Evolutionary conservation across 352 stramenopile genomes (phyloP).

Genomic region (Phytophthora foliorum): DNA sequence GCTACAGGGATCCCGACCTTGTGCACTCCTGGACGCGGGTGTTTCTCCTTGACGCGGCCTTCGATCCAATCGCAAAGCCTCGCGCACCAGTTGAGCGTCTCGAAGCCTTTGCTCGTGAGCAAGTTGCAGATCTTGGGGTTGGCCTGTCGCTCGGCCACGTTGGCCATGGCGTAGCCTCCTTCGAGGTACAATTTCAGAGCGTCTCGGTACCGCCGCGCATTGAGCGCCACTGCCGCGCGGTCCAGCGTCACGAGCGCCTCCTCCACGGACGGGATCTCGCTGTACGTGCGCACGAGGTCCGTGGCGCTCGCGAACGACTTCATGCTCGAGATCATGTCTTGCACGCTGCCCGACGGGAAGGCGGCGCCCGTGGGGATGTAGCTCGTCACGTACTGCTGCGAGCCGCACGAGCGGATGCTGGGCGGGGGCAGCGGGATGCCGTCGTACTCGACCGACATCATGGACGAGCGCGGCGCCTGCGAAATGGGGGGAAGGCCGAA

Average conservation of each 20-base stretch:
- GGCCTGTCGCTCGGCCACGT: slow-evolving; percentile 79
- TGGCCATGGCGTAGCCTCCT: slow-evolving; percentile 86
- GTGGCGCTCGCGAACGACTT: slow-evolving; percentile 81
- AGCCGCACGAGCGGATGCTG: slow-evolving; percentile 80
- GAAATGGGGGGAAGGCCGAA: slow-evolving; percentile 44
- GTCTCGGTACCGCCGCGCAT: slow-evolving; percentile 75
- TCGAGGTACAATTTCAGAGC: slow-evolving; percentile 87
- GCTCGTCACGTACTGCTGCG: slow-evolving; percentile 79
- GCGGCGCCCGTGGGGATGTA: slow-evolving; percentile 74
- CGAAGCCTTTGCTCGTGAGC: slow-evolving; percentile 86
- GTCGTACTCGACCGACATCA: slow-evolving; percentile 74
- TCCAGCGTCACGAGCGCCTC: slow-evolving; percentile 82
- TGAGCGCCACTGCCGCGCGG: slow-evolving; percentile 66
- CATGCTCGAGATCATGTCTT: slow-evolving; percentile 84
- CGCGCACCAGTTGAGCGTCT: slow-evolving; percentile 89
- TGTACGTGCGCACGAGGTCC: slow-evolving; percentile 80
- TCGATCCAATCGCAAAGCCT: slow-evolving; percentile 88
- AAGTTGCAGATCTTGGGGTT: slow-evolving; percentile 90
- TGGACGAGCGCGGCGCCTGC: slow-evolving; percentile 46
- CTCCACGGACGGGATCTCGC: slow-evolving; percentile 79
- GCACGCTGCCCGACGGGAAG: slow-evolving; percentile 68
- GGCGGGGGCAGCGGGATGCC: slow-evolving; percentile 65
- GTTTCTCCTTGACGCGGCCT: slow-evolving; percentile 78
- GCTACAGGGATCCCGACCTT: slow-evolving; percentile 80
- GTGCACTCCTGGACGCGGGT: slow-evolving; percentile 77